Evolutionary conservation across 352 stramenopile species (phyloP), one percentile per base, ranked within the genome.

Genomic region (Phytopythium aichiense): DNA sequence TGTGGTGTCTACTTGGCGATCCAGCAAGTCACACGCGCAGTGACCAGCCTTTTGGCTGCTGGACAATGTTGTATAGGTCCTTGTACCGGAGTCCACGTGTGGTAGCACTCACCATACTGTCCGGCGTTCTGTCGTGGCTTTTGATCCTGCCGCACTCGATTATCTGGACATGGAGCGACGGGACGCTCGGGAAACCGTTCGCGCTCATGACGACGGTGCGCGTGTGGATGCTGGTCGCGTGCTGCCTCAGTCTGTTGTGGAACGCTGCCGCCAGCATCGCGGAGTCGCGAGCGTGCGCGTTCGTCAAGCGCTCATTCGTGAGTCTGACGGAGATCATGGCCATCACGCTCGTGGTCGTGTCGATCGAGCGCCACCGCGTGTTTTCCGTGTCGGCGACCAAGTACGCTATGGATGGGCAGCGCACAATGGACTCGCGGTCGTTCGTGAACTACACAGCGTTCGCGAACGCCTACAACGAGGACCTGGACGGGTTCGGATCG

Each of bases 401-500:
- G 63, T 72, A 78, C 49, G 68, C 63, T 20, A 31, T 77, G 51
- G 73, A 86, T 25, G 49, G 50, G 25, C 77, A 87, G 56, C 73
- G 72, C 38, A 18, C 60, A 12, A 63, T 70, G 53, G 77, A 87
- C 42, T 30, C 8, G 11, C 51, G 60, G 22, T 64, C 66, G 50
- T 89, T 89, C 60, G 23, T 28, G 2, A 65, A 54, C 33, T 60
- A 64, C 30, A 69, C 60, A 18, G 73, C 65, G 12, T 69, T 77
- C n/a, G 60, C 68, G 22, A 84, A 89, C 54, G 56, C 65, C n/a
- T 86, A 79, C 61, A 81, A 73, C 56, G 71, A 82, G 46, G 77
- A 83, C 20, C 67, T 84, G 25, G 72, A 85, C 22, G 69, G 74
- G 25, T 67, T 79, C 54, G 61, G 71, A 0, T 67, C 66, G n/a